Conservation (phyloP, 2,329 filamentous ascomycete genomes). For the Trichophyton simii region DNA sequence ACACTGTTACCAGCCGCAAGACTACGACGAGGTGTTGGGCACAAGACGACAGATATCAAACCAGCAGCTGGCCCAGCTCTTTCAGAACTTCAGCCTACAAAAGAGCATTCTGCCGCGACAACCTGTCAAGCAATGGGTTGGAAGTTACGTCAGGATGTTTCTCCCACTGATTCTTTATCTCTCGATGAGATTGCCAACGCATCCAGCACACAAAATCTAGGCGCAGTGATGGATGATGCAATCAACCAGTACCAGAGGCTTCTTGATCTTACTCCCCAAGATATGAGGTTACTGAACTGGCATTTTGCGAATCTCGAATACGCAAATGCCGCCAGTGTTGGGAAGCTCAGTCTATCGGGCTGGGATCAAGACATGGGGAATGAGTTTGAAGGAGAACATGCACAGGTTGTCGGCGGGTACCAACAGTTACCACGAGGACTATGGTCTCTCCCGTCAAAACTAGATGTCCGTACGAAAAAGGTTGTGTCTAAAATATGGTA, state of each 20-base stretch:
- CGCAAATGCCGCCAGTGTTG: slow-evolving; percentile 82
- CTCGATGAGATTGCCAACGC: slow-evolving; percentile 53
- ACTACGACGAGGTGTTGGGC: slow-evolving; percentile 33
- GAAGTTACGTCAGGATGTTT: slow-evolving; percentile 53
- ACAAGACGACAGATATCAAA: slow-evolving; percentile 41
- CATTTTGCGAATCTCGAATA: slow-evolving; percentile 97
- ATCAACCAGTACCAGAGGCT: slow-evolving; percentile 75
- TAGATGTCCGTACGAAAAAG: slow-evolving; percentile 64
- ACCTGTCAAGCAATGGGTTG: slow-evolving; percentile 76
- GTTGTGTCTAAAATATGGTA: slow-evolving; percentile 64
- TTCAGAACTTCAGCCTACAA: slow-evolving; percentile 52
- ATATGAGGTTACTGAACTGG: slow-evolving; percentile 90
- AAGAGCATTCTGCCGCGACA: slow-evolving; percentile 59
- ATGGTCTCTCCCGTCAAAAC: slow-evolving; percentile 58
- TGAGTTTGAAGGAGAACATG: slow-evolving; percentile 90
- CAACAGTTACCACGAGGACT: slow-evolving; percentile 84
- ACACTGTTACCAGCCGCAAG: slow-evolving; percentile 32
- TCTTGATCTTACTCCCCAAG: slow-evolving; percentile 69
- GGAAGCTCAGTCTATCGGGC: slow-evolving; percentile 71
- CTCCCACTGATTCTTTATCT: slow-evolving; percentile 55
- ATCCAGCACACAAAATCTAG: slow-evolving; percentile 58
- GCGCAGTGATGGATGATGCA: slow-evolving; percentile 85
- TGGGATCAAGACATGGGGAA: slow-evolving; percentile 98
- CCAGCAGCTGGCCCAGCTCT: slow-evolving; percentile 33
- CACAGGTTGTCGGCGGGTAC: slow-evolving; percentile 87